Evolutionary conservation across 441 rosid genomes (phyloP).

Genomic region (Arabidopsis hybrid): DNA sequence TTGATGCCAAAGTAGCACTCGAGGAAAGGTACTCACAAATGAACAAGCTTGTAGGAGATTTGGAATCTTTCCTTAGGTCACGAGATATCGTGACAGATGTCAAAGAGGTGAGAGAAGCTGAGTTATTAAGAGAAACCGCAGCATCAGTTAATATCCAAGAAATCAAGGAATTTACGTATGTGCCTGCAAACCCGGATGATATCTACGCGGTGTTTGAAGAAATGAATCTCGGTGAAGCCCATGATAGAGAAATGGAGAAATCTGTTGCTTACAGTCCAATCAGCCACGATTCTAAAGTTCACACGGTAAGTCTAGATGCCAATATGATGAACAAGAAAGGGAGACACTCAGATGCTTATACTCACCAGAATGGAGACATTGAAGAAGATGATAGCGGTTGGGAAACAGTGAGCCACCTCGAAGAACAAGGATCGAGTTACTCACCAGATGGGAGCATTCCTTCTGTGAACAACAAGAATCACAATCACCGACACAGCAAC

Average conservation of each 20-base stretch:
- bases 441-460: constrained; percentile 76
- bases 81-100: constrained; percentile 54
- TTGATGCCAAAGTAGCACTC: constrained; percentile 87
- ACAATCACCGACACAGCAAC: constrained; percentile 53
- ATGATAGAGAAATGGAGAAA: constrained; percentile 69
- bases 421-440: constrained; percentile 90
- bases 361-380: constrained; percentile 55
- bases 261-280: constrained; percentile 62
- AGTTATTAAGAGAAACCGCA: constrained; percentile 63
- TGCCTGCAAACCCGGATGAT: constrained; percentile 76
- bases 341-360: constrained; percentile 53
- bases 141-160: constrained; percentile 60
- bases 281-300: constrained; percentile 64
- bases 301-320: constrained; percentile 58
- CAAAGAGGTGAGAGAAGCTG: constrained; percentile 70
- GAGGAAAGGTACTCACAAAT: constrained; percentile 86
- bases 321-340: constrained; percentile 47
- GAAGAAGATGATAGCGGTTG: constrained; percentile 96
- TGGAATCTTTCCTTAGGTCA: constrained; percentile 68
- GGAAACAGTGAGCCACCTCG: constrained; percentile 92
- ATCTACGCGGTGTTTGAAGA: constrained; percentile 82
- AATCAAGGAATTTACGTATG: constrained; percentile 74
- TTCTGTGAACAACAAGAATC: constrained; percentile 61
- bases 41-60: constrained; percentile 80
- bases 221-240: constrained; percentile 60